Base-by-base conservation (phyloP, 805 yeast species). In the Jamesozyma gamospora region DNA sequence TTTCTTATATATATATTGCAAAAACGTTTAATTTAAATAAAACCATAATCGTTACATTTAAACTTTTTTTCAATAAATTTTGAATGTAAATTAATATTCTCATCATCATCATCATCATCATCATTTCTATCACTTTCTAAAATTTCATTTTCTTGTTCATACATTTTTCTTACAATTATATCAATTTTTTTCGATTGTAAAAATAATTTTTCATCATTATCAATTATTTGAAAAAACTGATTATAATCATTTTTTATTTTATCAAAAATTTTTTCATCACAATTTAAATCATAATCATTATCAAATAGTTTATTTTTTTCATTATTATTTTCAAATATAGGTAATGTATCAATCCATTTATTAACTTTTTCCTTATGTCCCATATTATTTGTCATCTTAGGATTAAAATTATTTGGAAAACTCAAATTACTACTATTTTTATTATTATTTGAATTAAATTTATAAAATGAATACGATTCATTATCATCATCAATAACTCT, bases 341-440 rank as follows among this genome's bases (percentile, higher is more conserved):
- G 88, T 3, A 82, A 69, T 24, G 67, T 65, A 3, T 63, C 61
- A 28, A 82, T 70, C 92, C 92, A 82, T 6, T 56, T 61, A 29
- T 66, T 65, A 1, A 82, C 82, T 50, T 82, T 82, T 50, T 82
- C 90, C 35, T 60, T 64, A 45, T 69, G 72, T 1, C 76, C 68
- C 87, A 82, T 81, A 55, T 75, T 77, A 8, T 70, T 62, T 2
- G 77, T 75, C 25, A 60, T 59, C 50, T 85, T 66, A 11, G 90
- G 90, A 42, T 79, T 70, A 52, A 82, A 80, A 12, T 52, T 50
- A 1, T 62, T 44, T 1, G 81, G 79, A 39, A n/a, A n/a, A n/a
- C n/a, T n/a, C n/a, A n/a, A n/a, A 9, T 28, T 15, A 35, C n/a
- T 16, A 11, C 10, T n/a, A n/a, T n/a, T n/a, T n/a, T n/a, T n/a